These are phyloP conservation scores for Kickxella alabastrina DNA, from an alignment of 192 early-diverging fungal genomes.

Conservation along the genomic window DNA sequence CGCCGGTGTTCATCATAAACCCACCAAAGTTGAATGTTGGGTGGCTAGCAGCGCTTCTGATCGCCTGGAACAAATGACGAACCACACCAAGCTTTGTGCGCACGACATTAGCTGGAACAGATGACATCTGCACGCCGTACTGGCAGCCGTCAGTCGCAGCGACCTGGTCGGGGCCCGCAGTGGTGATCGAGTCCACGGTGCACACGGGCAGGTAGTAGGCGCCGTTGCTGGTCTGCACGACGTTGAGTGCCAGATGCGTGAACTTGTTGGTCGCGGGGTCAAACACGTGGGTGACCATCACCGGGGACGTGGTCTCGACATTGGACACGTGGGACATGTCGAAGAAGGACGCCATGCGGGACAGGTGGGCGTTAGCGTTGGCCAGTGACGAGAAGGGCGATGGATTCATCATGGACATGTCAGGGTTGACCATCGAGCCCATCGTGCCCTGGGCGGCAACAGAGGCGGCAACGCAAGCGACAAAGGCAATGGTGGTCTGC, in stretches of 20 bases:
- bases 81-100: background rate
- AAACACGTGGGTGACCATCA: constrained; percentile 5
- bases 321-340: constrained; percentile 14
- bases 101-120: constrained; percentile 2
- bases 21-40: background rate
- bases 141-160: constrained; percentile 1
- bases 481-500: constrained; percentile 5
- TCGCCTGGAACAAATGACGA: background rate
- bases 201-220: constrained; percentile 32
- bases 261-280: constrained; percentile 26
- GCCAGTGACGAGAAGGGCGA: background rate
- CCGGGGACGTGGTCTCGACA: constrained; percentile 7
- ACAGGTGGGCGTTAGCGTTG: constrained; percentile 5
- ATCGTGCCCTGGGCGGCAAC: constrained; percentile 3
- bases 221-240: constrained; percentile 10
- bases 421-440: background rate
- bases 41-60: background rate
- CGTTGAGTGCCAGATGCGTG: constrained; percentile 10
- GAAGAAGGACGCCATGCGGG: constrained; percentile 12
- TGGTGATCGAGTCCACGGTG: constrained; percentile 14
- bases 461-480: constrained; percentile 2
- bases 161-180: background rate
- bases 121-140: constrained; percentile 5
- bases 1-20: too few relatives aligned
- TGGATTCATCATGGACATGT: background rate